Evolutionary conservation across 176 grass and related monocot genomes (phyloP), one percentile per base, ranked within the genome.

Genomic region (Paspalum notatum): DNA sequence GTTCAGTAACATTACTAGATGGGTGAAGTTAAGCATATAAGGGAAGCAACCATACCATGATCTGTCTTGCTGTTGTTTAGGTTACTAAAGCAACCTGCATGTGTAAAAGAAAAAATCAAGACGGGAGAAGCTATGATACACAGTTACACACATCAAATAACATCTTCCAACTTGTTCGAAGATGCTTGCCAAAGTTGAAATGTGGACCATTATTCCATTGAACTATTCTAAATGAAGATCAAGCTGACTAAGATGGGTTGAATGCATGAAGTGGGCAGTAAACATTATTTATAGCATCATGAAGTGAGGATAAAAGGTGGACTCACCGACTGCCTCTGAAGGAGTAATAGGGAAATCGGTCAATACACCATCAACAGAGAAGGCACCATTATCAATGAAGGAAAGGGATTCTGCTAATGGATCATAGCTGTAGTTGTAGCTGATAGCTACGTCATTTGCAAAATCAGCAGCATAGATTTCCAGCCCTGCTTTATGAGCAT

Each of bases 341-440:
- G 93, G 55, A 69, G 97, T 99, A 56, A 91, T 86, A 17, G 97
- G 97, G 56, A 91, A 95, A 86, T 99, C 97, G 8, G 87, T 69
- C 76, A 99, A 40, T 6, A 99, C 73, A 24, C 93, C 93, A 76
- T 99, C 93, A 66, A 99, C 93, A 67, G 84, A 84, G 82, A 99
- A 99, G 50, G 51, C 71, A 15, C 89, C 89, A 20, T 98, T 93
- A 58, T 95, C 91, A 17, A 93, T 51, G 46, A 90, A 99, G 61
- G 7, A 6, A 73, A 99, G 87, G 66, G 74, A 85, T 81, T 99
- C 97, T 4, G 81, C 18, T 80, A 96, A 79, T 46, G 96, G 96
- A 85, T 99, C 93, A 65, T 83, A 99, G 86, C 96, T 99, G 75
- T 95, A 99, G 78, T 99, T 95, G 66, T 91, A 95, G 89, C 97